Evolutionary conservation across 106 monocot species (phyloP).

Genomic region (Acanthochlamys bracteata): DNA sequence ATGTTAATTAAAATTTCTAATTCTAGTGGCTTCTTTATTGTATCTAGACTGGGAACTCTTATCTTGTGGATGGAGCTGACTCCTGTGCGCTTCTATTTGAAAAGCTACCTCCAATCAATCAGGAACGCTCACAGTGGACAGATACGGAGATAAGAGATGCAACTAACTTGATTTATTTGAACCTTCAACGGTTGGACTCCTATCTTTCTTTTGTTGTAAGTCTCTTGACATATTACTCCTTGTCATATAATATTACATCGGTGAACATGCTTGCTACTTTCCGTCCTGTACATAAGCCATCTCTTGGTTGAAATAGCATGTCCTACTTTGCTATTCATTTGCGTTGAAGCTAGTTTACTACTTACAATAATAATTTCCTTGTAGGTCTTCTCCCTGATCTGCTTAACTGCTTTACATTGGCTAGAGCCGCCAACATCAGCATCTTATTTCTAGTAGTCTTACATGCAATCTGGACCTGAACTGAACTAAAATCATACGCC

Average conservation of each 20-base stretch:
- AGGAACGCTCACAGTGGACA: conserved; percentile 57
- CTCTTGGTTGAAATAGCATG: neutral
- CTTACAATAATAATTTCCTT: too few species aligned
- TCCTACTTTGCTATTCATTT: neutral
- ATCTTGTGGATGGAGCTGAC: conserved; percentile 18
- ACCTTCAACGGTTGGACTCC: conserved; percentile 66
- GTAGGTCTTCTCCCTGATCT: too few species aligned
- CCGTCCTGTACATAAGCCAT: neutral
- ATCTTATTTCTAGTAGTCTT: too few species aligned
- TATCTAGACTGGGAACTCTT: conserved; percentile 36
- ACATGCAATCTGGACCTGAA: too few species aligned
- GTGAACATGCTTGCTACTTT: neutral
- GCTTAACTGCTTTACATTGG: too few species aligned
- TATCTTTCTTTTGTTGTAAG: conserved; percentile 70
- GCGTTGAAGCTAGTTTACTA: too few species aligned
- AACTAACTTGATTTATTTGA: conserved; percentile 60
- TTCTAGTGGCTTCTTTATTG: too few species aligned
- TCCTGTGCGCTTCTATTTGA: conserved; percentile 59
- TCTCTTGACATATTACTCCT: neutral
- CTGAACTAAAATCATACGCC: too few species aligned
- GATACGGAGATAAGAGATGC: conserved; percentile 45
- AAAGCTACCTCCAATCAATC: conserved; percentile 38
- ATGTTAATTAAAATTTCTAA: too few species aligned
- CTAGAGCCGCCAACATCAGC: too few species aligned
- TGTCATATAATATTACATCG: neutral